Base-by-base conservation (phyloP, 148 eudicot species). In the Cornus florida region DNA sequence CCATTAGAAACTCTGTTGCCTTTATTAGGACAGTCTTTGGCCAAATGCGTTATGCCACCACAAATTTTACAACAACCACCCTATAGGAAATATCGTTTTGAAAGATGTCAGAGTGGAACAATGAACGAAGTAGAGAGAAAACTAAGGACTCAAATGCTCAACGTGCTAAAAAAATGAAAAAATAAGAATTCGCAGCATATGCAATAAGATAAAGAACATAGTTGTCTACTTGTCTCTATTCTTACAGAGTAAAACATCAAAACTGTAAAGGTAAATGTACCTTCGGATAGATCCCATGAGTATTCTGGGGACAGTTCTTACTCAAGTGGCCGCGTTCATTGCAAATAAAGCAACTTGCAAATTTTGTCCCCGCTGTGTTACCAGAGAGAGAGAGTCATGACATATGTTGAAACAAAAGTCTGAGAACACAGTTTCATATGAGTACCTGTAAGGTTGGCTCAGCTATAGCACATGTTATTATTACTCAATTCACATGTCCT, bases 261-360 rank as follows among this genome's bases (percentile, higher is more conserved):
- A 56, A 67, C 12, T 50, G 72, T 69, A 31, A 41, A 43, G 19
- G 69, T 5, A 62, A 20, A 17, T 62, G 75, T 89, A 92, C 99
- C 98, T 96, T 94, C n/a, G 98, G 98, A 82, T 96, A 96, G 64
- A 96, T 94, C 38, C 99, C 99, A 79, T 92, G 98, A 56, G 92
- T 87, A 84, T 89, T 96, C 83, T 94, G 84, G 50, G 99, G 99
- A 81, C 99, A 96, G 75, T 91, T 79, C 83, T 91, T 96, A 85
- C 98, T 96, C 87, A 96, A 88, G 80, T 96, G 99, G 50, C 99
- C 99, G 41, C 83, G 91, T 80, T 91, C 91, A 43, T 94, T 91
- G 87, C 99, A 96, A 72, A 96, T 94, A 88, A 92, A 96, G 87
- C 99, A 96, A 79, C 81, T 85, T 12, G 99, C 99, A 87, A 87